Percentiles rank a stretch among this genome's conserved stretches.
phyloP scores from a whole-genome alignment of 2,329 filamentous ascomycete species.

The Amauroascus verrucosus region DNA sequence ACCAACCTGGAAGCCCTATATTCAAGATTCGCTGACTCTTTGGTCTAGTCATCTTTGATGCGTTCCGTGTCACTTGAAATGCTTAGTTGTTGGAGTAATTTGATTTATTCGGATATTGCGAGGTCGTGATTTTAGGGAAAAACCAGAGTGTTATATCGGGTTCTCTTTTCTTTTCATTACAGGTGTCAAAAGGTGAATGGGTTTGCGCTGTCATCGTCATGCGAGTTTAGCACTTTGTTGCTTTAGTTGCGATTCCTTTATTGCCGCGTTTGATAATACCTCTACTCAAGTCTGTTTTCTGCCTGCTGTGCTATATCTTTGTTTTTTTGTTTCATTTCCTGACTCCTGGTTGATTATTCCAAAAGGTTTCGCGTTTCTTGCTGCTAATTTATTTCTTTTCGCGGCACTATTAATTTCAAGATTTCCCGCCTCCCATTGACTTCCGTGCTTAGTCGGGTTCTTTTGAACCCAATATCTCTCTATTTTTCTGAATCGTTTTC shows the following conservation, averaged over 20 bases:
- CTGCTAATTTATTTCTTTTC: background rate
- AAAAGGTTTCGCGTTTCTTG: too few species aligned
- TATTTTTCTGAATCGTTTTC: too few species aligned
- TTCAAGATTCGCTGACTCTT: background rate
- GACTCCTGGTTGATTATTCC: too few species aligned
- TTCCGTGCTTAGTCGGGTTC: too few species aligned
- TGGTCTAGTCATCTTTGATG: slow-evolving; percentile 28
- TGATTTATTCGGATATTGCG: background rate
- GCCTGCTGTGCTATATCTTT: slow-evolving; percentile 18
- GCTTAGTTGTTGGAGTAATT: background rate
- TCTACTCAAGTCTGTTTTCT: slow-evolving; percentile 10
- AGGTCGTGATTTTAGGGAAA: slow-evolving; percentile 5
- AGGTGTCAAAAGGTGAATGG: slow-evolving; percentile 9
- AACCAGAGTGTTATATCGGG: background rate
- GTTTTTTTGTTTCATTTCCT: slow-evolving; percentile 1
- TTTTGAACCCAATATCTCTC: too few species aligned
- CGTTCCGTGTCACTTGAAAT: slow-evolving; percentile 29
- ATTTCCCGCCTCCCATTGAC: too few species aligned
- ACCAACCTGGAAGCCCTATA: background rate
- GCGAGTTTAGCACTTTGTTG: background rate
- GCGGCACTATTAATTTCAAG: too few species aligned
- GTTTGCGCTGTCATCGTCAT: slow-evolving; percentile 8
- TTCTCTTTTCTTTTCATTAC: background rate
- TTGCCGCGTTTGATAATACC: background rate
- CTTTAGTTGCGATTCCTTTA: background rate